A percentile compares a stretch with the other conserved stretches of the same genome.
These are phyloP conservation scores for Pistacia integerrima DNA, from an alignment of 345 rosid species.

Conservation along the genomic window DNA sequence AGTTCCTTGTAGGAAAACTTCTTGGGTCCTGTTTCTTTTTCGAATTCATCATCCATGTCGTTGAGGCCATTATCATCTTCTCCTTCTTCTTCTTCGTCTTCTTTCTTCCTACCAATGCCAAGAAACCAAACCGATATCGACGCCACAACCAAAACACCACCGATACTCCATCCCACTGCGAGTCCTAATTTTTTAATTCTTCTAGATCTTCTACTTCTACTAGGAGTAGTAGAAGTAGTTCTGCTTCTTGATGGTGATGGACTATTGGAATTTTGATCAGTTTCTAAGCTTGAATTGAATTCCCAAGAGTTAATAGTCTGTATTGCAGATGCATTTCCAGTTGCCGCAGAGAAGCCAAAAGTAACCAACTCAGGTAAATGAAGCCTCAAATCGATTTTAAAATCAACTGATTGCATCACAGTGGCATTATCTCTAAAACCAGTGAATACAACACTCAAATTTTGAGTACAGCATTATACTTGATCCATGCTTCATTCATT, in stretches of 20 bases:
- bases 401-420: not conserved
- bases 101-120: not conserved
- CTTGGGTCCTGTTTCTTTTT: not conserved
- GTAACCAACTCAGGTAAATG: slow-evolving; percentile 20
- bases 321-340: slow-evolving; percentile 14
- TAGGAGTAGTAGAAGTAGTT: no score
- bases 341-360: slow-evolving; percentile 32
- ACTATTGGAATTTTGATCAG: no score
- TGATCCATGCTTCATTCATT: slow-evolving; percentile 21
- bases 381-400: slow-evolving; percentile 11
- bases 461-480: slow-evolving; percentile 18
- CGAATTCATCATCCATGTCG: not conserved
- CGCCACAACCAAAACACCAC: no score
- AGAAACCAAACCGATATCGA: no score
- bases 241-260: no score
- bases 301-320: slow-evolving; percentile 27
- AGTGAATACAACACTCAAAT: slow-evolving; percentile 10
- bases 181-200: not conserved
- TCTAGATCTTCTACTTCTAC: no score
- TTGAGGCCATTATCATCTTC: not conserved
- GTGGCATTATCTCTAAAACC: not conserved
- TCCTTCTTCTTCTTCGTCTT: not conserved
- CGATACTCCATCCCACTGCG: no score
- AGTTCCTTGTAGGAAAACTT: slow-evolving; percentile 20
- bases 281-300: slow-evolving; percentile 2